Evolutionary conservation across 129 eudicot genomes (phyloP), one percentile per base, ranked within the genome.

Genomic region (Escallonia rubra): DNA sequence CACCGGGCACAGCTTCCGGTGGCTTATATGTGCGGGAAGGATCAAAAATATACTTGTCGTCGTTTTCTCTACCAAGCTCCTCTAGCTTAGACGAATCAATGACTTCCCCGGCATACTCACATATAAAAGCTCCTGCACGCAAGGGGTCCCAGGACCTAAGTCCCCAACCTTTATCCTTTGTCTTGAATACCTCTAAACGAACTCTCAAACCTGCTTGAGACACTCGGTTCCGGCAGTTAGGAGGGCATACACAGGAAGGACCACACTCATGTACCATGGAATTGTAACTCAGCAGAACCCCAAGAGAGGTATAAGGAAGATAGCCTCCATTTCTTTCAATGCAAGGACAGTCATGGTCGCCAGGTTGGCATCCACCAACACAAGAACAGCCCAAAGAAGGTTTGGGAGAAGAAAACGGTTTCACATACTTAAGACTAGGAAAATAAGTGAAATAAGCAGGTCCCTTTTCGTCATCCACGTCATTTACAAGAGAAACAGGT

Each of bases 61-160:
- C 94, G 60, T 61, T 61, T 47, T 79, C 94, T 63, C 62, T 69
- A 43, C 77, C 77, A 59, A 66, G 66, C 34, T 72, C 83, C 10
- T 48, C 67, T 43, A 59, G 56, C 56, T 50, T 64, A 6, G 85
- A 76, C 56, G 65, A 43, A 53, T 74, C 80, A 53, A 90, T 70
- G 43, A 86, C 81, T 39, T 81, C 90, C 4, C 99, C 99, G 4
- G 99, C 90, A 73, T 86, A 94, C 78, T 86, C 99, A 73, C 99
- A 94, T 40, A 94, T 85, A 76, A 94, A 94, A 50, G 77, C 62
- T 11, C 96, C 99, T 3, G 85, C 73, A 4, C 96, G 90, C 34
- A 94, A 89, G 6, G 89, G 91, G 57, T 94, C 99, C 94, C 96
- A 85, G 4, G 96, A 89, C 78, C 97, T 83, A 49, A 94, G 88